Evolutionary conservation across 768 basidiomycete genomes (phyloP).

Genomic region (Boletus rex-veris): DNA sequence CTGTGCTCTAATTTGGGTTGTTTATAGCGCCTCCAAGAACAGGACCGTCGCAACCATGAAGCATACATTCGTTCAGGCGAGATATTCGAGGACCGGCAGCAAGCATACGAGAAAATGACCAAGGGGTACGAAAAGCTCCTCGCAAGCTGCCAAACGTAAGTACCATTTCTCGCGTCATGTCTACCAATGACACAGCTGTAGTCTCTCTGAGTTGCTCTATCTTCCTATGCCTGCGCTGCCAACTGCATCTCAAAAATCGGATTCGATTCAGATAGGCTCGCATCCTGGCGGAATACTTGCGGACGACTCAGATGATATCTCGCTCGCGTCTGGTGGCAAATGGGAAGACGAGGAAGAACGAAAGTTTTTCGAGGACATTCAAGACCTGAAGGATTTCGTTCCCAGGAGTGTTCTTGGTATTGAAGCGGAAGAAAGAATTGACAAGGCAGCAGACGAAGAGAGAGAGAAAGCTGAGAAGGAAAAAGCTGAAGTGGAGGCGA

Average conservation of each 20-base stretch:
- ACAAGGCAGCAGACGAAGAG: conserved; percentile 42
- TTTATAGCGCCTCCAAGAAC: conserved; percentile 86
- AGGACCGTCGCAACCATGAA: conserved; percentile 95
- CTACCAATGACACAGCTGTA: conserved; percentile 29
- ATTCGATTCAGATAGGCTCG: conserved; percentile 76
- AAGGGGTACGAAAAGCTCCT: conserved; percentile 91
- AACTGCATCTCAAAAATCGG: conserved; percentile 72
- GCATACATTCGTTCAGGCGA: conserved; percentile 99
- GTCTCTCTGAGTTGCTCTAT: conserved; percentile 88
- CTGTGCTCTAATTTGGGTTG: background rate
- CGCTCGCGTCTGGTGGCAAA: conserved; percentile 64
- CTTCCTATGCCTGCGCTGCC: conserved; percentile 81
- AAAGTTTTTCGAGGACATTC: conserved; percentile 88
- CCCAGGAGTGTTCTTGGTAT: conserved; percentile 85
- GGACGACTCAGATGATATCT: conserved; percentile 56
- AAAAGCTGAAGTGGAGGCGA: conserved; percentile 59
- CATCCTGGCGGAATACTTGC: conserved; percentile 38
- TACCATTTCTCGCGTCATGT: conserved; percentile 3
- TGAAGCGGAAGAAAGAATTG: conserved; percentile 36
- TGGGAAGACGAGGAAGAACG: conserved; percentile 99
- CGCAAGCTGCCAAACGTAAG: conserved; percentile 83
- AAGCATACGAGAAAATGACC: conserved; percentile 98
- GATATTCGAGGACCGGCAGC: conserved; percentile 98
- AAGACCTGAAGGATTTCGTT: conserved; percentile 89
- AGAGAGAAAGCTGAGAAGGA: conserved; percentile 53